Percentiles rank a stretch among this genome's conserved stretches.
Conservation (phyloP, 2,329 filamentous ascomycete species). For the Claviceps africana region DNA sequence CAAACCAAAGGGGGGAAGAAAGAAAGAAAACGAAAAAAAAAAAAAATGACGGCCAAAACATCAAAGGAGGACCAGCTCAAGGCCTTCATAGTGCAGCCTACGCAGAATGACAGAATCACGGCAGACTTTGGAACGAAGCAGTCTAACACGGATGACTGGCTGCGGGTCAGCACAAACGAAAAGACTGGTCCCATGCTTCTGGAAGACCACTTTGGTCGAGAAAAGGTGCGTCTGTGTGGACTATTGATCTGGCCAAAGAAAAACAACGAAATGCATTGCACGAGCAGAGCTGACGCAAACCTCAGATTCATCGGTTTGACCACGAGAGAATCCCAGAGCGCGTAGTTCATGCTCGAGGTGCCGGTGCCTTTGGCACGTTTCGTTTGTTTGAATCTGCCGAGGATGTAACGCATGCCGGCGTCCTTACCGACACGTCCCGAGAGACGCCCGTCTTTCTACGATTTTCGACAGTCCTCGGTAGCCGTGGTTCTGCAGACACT, state of each 20-base stretch:
- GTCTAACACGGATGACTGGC: slow-evolving; percentile 63
- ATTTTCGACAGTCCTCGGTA: slow-evolving; percentile 67
- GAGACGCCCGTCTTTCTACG: slow-evolving; percentile 32
- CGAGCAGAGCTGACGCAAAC: not conserved
- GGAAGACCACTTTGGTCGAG: slow-evolving; percentile 47
- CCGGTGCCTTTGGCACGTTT: slow-evolving; percentile 58
- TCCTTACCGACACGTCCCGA: slow-evolving; percentile 41
- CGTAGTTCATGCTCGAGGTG: slow-evolving; percentile 57
- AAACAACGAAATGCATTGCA: too few species aligned
- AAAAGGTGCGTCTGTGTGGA: slow-evolving; percentile 51
- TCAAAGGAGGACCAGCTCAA: slow-evolving; percentile 50
- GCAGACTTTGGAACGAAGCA: slow-evolving; percentile 67
- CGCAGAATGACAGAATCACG: slow-evolving; percentile 48
- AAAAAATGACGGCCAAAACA: slow-evolving; percentile 21
- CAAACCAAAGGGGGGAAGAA: too few species aligned
- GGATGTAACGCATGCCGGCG: slow-evolving; percentile 53
- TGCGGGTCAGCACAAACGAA: slow-evolving; percentile 48
- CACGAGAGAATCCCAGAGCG: slow-evolving; percentile 41
- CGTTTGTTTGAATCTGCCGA: slow-evolving; percentile 49
- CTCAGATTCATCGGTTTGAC: slow-evolving; percentile 59
- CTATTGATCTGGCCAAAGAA: too few species aligned
- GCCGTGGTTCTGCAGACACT: slow-evolving; percentile 63
- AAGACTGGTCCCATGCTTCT: slow-evolving; percentile 53
- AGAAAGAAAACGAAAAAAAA: not conserved
- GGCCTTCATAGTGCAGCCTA: slow-evolving; percentile 42